A percentile compares a stretch with the other conserved stretches of the same genome.
phyloP scores from a whole-genome alignment of 345 rosid genomes.

The Hevea brasiliensis region DNA sequence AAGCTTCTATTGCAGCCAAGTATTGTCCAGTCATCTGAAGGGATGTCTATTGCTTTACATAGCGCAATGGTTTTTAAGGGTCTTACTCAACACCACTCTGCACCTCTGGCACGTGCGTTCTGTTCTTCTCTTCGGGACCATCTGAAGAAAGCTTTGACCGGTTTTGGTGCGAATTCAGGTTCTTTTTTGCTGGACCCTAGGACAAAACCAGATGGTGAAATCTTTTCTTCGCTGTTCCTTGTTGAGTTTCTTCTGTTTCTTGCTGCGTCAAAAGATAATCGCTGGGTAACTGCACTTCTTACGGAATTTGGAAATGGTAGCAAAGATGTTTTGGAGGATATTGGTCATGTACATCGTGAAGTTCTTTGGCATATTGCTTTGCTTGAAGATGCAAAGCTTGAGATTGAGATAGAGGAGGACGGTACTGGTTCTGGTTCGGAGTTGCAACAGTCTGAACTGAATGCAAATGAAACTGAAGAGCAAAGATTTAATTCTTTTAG shows the following conservation, averaged over 20 bases:
- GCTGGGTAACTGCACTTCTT: conserved; percentile 91
- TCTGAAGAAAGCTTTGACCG: conserved; percentile 64
- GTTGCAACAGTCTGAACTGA: conserved; percentile 52
- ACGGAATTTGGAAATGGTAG: conserved; percentile 77
- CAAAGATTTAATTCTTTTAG: conserved; percentile 82
- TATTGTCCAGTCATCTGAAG: conserved; percentile 93
- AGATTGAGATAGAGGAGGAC: conserved; percentile 49
- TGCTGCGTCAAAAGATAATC: conserved; percentile 91
- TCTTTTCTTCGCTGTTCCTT: conserved; percentile 82
- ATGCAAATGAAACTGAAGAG: conserved; percentile 56
- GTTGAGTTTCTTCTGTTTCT: conserved; percentile 90
- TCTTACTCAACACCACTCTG: conserved; percentile 88
- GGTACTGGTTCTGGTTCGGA: conserved; percentile 43
- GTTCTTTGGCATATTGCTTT: conserved; percentile 86
- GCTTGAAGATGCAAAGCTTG: conserved; percentile 74
- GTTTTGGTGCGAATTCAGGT: conserved; percentile 52
- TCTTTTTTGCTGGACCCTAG: conserved; percentile 72
- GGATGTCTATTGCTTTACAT: conserved; percentile 90
- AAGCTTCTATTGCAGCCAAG: conserved; percentile 81
- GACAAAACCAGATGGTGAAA: conserved; percentile 48
- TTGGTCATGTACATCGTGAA: conserved; percentile 85
- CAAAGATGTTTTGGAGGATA: conserved; percentile 80
- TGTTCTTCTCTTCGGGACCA: conserved; percentile 79
- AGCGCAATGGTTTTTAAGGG: conserved; percentile 98
- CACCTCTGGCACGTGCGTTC: conserved; percentile 86